Evolutionary conservation across 2,329 filamentous ascomycete genomes (phyloP).

Genomic region (Alternaria ethzedia): DNA sequence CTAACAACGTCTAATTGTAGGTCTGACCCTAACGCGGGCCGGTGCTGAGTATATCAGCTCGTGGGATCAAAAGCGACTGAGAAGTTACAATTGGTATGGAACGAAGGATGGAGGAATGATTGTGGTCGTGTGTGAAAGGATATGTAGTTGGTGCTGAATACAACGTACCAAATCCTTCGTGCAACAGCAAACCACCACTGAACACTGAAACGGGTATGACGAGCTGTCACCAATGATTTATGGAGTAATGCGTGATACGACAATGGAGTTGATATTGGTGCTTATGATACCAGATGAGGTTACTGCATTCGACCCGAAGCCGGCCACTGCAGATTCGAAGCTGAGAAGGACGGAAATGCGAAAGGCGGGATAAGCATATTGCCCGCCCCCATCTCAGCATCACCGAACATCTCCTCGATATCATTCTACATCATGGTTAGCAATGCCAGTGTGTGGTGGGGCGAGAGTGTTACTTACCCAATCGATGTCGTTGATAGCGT

Average conservation of each 20-base stretch:
- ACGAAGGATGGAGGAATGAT: background rate
- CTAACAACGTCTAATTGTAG: background rate
- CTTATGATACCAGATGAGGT: background rate
- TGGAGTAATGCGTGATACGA: background rate
- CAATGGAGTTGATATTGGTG: background rate
- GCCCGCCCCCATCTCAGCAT: conserved; percentile 32
- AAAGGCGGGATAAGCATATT: conserved; percentile 45
- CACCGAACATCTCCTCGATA: conserved; percentile 54
- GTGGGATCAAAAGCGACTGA: background rate
- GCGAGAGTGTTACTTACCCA: conserved; percentile 61
- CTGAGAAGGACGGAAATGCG: conserved; percentile 41
- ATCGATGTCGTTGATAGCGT: conserved; percentile 61
- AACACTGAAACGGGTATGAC: background rate
- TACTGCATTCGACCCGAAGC: background rate
- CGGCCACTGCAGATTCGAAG: conserved; percentile 31
- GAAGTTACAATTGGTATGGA: background rate
- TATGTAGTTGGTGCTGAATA: background rate
- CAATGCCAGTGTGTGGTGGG: background rate
- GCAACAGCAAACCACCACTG: background rate
- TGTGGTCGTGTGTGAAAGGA: background rate
- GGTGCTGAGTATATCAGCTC: background rate
- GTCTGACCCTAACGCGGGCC: background rate
- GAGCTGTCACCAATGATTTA: background rate
- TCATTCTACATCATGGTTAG: conserved; percentile 47
- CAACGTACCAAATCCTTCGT: background rate